Base-by-base conservation (phyloP, 306 rosid genomes). In the Spatholobus suberectus region DNA sequence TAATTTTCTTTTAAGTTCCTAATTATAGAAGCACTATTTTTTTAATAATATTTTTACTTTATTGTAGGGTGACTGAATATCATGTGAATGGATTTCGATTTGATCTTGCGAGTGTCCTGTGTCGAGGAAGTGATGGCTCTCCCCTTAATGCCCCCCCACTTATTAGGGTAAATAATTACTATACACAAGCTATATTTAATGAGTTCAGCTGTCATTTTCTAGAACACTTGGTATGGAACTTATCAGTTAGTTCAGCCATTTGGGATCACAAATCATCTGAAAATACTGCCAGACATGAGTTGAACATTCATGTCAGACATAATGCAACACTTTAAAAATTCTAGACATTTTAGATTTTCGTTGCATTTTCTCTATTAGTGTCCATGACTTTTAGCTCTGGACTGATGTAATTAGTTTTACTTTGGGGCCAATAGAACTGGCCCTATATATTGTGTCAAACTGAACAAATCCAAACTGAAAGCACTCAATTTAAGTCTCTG, bases 21-120 rank as follows among this genome's bases (percentile, higher is more conserved):
- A 15, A 61, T 27, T 55, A 29, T 59, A 27, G 35, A 55, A 77
- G 47, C 47, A 35, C 57, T 62, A 26, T 34, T 73, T 67, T 18
- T 80, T 79, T 35, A 66, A n/a, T 82, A 63, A 63, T 62, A 32
- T 43, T 51, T 68, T 72, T 70, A 65, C 74, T 57, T 44, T 58
- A 79, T 86, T 89, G 77, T 75, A 94, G 98, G 99, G 99, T 90
- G 35, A 85, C 87, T 58, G 99, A 96, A 72, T 96, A 94, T 89
- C 99, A 96, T 47, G 96, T 94, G 74, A 97, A 96, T 87, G 98
- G 98, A 72, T 96, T 96, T 88, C 89, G 98, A 86, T 96, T 96
- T 92, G 99, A 96, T 86, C 99, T 96, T 75, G 87, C 99, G 6
- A 93, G 98, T 89, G 90, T 75, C 76, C 91, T 96, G 75, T 96